Base-by-base conservation (phyloP, 1,284 basidiomycete genomes). In the Marasmius fiardii region DNA sequence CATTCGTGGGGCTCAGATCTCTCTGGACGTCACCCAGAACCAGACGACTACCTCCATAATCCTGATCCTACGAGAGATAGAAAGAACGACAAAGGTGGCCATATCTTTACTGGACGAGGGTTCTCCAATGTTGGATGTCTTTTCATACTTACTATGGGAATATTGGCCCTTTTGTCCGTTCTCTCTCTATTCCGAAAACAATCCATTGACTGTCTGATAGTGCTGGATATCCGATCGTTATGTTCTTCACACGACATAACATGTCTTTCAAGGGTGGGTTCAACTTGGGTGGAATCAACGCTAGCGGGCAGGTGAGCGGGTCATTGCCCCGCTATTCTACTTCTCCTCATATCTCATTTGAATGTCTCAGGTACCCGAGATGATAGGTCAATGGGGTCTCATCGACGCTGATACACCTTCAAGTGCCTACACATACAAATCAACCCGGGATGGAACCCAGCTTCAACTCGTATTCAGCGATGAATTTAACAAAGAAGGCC, bases 391-490 rank as follows among this genome's bases (percentile, higher is more conserved):
- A 64, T 86, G 83, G 64, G 84, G 82, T 2, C 73, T 93, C 52
- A 86, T 95, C 59, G 93, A 95, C 68, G 54, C 74, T 5, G 85
- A 91, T 54, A 95, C 93, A 0, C 91, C 92, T 1, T 55, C 74
- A 16, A 74, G 77, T 2, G 82, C 72, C 1, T 81, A 82, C 63
- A 83, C 81, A 0, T 86, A 83, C 51, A 66, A 69, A 4, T 87
- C 88, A 52, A 84, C 76, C 64, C 78, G 84, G 57, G 74, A 82
- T 4, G 69, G 74, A 6, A 65, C 74, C 10, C 68, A 77, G 20
- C 75, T 82, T 73, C 81, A 86, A 54, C 41, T 59, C 26, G 55
- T 59, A 12, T 59, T 59, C 52, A 92, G 88, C 50, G 63, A 64
- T 39, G 63, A 64, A 48, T 64, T 64, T 48, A 60, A 64, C 33